phyloP scores from a whole-genome alignment of 2,329 filamentous ascomycete species.

The Diaporthe citrichinensis region DNA sequence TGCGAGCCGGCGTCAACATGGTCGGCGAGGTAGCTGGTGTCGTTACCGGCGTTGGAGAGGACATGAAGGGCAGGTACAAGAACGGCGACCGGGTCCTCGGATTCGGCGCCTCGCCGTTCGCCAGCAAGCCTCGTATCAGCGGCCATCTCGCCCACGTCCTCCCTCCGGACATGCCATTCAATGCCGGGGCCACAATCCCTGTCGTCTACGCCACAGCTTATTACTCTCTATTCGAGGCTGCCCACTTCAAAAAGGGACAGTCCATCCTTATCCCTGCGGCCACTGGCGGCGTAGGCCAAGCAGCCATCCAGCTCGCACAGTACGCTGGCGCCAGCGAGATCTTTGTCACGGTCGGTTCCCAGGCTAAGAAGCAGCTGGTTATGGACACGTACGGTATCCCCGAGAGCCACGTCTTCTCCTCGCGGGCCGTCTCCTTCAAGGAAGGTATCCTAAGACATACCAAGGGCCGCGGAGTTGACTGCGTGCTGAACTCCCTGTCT shows the following conservation, averaged over 20 bases:
- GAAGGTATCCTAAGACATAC: constrained; percentile 32
- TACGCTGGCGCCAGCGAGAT: constrained; percentile 53
- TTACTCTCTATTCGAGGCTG: constrained; percentile 54
- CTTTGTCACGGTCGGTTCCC: constrained; percentile 54
- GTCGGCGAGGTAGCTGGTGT: constrained; percentile 53
- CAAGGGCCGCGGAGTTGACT: constrained; percentile 39
- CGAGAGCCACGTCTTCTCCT: constrained; percentile 54
- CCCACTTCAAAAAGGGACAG: constrained; percentile 46
- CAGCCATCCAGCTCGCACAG: constrained; percentile 57
- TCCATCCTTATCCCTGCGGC: constrained; percentile 60
- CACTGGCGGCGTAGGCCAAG: constrained; percentile 58
- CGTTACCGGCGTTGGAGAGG: constrained; percentile 49
- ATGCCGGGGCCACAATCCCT: constrained; percentile 34
- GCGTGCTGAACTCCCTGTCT: constrained; percentile 42
- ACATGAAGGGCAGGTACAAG: constrained; percentile 45
- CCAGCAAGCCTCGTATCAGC: constrained; percentile 39
- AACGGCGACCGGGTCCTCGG: constrained; percentile 49
- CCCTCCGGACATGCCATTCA: constrained; percentile 39
- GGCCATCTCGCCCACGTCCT: constrained; percentile 24
- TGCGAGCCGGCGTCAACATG: constrained; percentile 48
- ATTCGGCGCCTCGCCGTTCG: constrained; percentile 40
- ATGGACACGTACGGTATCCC: constrained; percentile 51
- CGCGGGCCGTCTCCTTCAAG: constrained; percentile 31
- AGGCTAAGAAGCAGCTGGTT: constrained; percentile 54
- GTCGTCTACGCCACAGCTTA: constrained; percentile 51